phyloP scores from a whole-genome alignment of 2,329 filamentous ascomycete species.

The Ophiocordyceps unilateralis region DNA sequence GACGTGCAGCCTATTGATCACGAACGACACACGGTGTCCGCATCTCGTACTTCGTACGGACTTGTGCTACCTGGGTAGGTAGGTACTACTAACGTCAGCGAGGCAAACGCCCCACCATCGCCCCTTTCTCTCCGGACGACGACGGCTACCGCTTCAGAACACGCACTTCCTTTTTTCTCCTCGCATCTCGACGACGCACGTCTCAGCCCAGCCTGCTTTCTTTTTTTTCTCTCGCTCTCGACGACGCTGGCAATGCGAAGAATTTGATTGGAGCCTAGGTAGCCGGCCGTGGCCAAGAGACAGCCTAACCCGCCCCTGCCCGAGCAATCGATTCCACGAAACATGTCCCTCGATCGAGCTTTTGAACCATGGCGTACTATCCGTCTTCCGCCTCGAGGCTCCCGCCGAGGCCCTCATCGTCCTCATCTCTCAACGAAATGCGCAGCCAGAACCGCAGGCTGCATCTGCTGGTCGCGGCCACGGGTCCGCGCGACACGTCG shows the following conservation, averaged over 20 bases:
- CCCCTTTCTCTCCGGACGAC: too few species aligned
- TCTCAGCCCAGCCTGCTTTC: not conserved
- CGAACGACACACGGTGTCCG: too few species aligned
- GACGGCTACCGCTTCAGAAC: not conserved
- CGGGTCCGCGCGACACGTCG: slow-evolving; percentile 46
- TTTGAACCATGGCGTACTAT: slow-evolving; percentile 15
- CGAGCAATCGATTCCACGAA: not conserved
- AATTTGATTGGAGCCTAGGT: slow-evolving; percentile 1
- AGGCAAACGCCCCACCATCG: too few species aligned
- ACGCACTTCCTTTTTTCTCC: not conserved
- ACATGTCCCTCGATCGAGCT: slow-evolving; percentile 12
- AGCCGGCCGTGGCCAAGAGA: not conserved
- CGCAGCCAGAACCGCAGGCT: slow-evolving; percentile 26
- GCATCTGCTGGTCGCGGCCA: slow-evolving; percentile 46
- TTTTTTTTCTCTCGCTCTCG: not conserved
- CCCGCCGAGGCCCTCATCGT: slow-evolving; percentile 14
- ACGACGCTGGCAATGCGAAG: not conserved
- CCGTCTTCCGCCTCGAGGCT: slow-evolving; percentile 14
- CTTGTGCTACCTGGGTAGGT: too few species aligned
- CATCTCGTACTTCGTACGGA: too few species aligned
- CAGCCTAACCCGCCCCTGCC: not conserved
- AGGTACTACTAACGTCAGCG: too few species aligned
- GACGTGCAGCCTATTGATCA: too few species aligned
- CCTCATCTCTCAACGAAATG: slow-evolving; percentile 20
- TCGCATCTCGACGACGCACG: too few species aligned